These are phyloP conservation scores for Rhizophora mangle DNA, from an alignment of 345 rosid species.

Conservation along the genomic window DNA sequence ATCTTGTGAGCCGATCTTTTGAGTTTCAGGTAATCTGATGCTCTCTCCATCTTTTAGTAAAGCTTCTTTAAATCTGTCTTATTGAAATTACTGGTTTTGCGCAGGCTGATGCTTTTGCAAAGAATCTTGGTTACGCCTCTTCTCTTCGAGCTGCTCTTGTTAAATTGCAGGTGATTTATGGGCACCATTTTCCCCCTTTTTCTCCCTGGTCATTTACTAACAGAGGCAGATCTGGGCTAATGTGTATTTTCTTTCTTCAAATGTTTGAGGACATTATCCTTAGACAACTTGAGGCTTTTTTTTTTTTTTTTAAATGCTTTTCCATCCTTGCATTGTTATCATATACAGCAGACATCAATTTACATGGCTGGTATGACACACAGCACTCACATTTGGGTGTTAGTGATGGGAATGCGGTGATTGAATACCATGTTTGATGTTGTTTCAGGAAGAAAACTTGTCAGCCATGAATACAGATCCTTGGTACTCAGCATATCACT, in stretches of 20 bases:
- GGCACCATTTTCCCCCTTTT: neutral
- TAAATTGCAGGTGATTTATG: slow-evolving; percentile 75
- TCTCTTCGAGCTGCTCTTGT: slow-evolving; percentile 86
- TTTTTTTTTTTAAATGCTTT: no score
- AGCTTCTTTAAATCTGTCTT: neutral
- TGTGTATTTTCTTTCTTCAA: neutral
- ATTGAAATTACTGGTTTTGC: slow-evolving; percentile 7
- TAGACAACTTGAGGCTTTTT: no score
- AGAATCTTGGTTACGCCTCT: slow-evolving; percentile 76
- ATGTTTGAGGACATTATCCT: neutral
- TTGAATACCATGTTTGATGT: neutral
- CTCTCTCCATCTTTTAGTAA: neutral
- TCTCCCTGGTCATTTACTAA: neutral
- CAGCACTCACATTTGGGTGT: no score
- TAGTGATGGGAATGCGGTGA: no score
- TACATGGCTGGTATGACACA: no score
- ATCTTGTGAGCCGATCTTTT: slow-evolving; percentile 92
- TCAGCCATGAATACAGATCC: slow-evolving; percentile 97
- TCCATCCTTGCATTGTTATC: no score
- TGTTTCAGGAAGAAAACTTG: slow-evolving; percentile 88
- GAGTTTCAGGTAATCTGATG: slow-evolving; percentile 78
- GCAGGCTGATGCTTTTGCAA: slow-evolving; percentile 98
- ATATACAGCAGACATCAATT: no score
- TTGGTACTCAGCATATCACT: slow-evolving; percentile 95
- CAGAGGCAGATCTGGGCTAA: neutral